phyloP scores from a whole-genome alignment of 2,329 filamentous ascomycete genomes.

The Raffaelea arxii region DNA sequence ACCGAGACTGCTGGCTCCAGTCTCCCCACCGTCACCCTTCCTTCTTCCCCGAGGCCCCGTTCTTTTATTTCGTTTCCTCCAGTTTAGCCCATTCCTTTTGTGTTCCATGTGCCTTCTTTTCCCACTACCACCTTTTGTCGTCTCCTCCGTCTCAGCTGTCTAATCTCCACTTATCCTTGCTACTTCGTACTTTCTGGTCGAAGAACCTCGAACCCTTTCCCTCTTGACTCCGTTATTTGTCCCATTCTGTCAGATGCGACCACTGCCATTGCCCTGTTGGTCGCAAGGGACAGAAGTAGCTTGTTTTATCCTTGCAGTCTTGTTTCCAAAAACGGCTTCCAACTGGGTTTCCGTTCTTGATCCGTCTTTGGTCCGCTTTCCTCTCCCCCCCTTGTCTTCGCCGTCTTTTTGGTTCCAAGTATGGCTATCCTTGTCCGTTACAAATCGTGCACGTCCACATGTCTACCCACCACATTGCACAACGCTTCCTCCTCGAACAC shows the following conservation, averaged over 20 bases:
- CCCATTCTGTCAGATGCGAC: not conserved
- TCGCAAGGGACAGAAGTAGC: slow-evolving; percentile 13
- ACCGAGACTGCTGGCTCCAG: too few relatives aligned
- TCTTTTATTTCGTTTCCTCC: not conserved
- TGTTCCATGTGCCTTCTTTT: slow-evolving; percentile 1
- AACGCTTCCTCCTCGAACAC: not conserved
- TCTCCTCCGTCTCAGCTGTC: not conserved
- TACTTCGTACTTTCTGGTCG: not conserved
- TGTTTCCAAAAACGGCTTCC: slow-evolving; percentile 21
- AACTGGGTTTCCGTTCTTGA: too few relatives aligned
- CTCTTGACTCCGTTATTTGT: slow-evolving; percentile 4
- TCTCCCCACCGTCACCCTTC: not conserved
- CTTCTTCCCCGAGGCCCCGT: not conserved
- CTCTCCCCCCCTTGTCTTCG: not conserved
- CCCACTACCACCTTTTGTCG: too few relatives aligned
- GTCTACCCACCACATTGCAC: not conserved
- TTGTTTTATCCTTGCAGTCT: slow-evolving; percentile 19
- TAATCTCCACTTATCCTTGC: not conserved
- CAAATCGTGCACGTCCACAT: not conserved
- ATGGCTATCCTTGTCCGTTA: not conserved
- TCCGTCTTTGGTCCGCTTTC: slow-evolving; percentile 15
- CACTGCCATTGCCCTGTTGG: slow-evolving; percentile 1
- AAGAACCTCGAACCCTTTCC: slow-evolving; percentile 6
- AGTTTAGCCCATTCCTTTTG: not conserved
- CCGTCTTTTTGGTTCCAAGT: not conserved